phyloP scores from a whole-genome alignment of 345 rosid species.

The Trapa incisa region DNA sequence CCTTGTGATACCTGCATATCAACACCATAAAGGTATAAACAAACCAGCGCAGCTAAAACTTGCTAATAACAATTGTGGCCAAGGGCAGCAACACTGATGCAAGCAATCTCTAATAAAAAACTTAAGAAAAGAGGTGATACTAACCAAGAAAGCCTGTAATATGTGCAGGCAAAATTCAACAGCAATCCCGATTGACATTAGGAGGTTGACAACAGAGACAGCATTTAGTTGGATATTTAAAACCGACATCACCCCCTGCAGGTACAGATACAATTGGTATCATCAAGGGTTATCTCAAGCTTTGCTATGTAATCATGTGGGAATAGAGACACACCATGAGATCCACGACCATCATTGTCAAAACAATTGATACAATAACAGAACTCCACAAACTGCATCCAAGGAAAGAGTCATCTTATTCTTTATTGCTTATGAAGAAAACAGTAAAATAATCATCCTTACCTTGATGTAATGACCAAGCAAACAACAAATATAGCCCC shows the following conservation, averaged over 20 bases:
- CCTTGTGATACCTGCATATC: constrained; percentile 61
- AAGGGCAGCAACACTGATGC: background rate
- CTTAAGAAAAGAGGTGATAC: constrained; percentile 12
- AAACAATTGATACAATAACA: constrained; percentile 58
- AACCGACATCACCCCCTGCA: constrained; percentile 89
- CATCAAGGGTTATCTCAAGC: background rate
- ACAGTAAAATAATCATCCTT: constrained; percentile 14
- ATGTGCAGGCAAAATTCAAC: constrained; percentile 94
- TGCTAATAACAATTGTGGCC: background rate
- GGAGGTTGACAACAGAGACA: constrained; percentile 82
- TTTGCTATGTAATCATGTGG: background rate
- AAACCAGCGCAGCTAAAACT: background rate
- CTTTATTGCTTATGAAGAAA: too few relatives aligned
- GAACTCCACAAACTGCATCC: constrained; percentile 78
- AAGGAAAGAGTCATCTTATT: background rate
- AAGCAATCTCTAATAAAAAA: background rate
- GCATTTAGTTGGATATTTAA: constrained; percentile 87
- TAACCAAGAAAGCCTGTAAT: constrained; percentile 77
- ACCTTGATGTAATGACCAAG: constrained; percentile 75
- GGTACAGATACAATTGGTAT: constrained; percentile 7
- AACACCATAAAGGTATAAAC: background rate
- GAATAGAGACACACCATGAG: constrained; percentile 54
- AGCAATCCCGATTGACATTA: constrained; percentile 91
- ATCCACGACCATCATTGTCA: constrained; percentile 78
- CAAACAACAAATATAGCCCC: constrained; percentile 83